Conservation (phyloP, 768 basidiomycete genomes). For the Boletellus ananas region DNA sequence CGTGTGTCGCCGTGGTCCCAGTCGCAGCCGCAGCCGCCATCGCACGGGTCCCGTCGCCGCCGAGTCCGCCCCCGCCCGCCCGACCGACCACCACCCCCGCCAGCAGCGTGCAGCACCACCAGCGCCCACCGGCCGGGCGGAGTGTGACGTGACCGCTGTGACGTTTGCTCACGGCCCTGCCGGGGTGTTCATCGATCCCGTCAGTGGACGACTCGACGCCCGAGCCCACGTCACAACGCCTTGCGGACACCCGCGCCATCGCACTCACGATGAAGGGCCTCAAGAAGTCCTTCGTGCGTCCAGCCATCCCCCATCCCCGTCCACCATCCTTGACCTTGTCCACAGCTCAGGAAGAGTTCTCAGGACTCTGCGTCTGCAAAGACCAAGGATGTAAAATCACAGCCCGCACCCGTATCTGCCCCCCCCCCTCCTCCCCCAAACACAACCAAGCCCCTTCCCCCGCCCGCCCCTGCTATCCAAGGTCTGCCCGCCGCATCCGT, state of each 20-base stretch:
- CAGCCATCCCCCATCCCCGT: conserved; percentile 14
- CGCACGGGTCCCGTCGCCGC: background rate
- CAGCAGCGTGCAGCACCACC: conserved; percentile 1
- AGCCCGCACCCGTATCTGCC: conserved; percentile 35
- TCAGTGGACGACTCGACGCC: conserved; percentile 23
- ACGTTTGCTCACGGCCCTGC: conserved; percentile 27
- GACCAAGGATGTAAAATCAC: conserved; percentile 58
- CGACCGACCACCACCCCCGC: background rate
- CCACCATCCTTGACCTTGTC: conserved; percentile 19
- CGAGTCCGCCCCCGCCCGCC: background rate
- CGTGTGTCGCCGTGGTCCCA: too few relatives aligned
- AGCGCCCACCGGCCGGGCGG: background rate
- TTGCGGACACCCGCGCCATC: conserved; percentile 14
- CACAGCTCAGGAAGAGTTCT: conserved; percentile 67
- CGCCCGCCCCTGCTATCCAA: conserved; percentile 39
- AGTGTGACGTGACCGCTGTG: conserved; percentile 32
- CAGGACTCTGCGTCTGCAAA: conserved; percentile 64
- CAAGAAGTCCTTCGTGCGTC: conserved; percentile 74
- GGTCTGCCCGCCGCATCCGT: conserved; percentile 35
- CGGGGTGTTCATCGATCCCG: conserved; percentile 40
- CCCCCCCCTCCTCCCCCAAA: conserved; percentile 64
- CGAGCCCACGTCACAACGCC: background rate
- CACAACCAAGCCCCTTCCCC: conserved; percentile 61
- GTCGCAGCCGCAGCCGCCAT: background rate
- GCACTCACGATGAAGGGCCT: conserved; percentile 65